phyloP scores from a whole-genome alignment of 2,329 filamentous ascomycete genomes.

The Trichothecium roseum region DNA sequence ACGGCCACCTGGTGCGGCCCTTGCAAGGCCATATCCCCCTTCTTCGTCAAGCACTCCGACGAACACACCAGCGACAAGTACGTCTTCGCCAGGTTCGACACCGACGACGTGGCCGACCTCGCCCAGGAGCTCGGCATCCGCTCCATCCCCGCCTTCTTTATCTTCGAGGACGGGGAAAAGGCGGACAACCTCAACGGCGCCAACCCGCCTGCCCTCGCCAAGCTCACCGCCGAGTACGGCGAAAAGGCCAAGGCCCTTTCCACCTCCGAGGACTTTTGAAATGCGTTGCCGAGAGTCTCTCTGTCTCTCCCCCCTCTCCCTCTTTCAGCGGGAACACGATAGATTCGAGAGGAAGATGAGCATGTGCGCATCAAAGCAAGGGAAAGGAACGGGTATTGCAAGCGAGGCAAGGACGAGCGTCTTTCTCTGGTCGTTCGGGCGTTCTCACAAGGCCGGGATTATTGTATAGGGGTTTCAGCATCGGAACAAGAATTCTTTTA shows the following conservation, averaged over 20 bases:
- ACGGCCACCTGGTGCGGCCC: slow-evolving; percentile 51
- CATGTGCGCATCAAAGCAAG: too few species aligned
- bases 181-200: slow-evolving; percentile 32
- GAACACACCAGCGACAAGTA: slow-evolving; percentile 25
- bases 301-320: too few species aligned
- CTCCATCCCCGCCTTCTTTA: slow-evolving; percentile 49
- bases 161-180: slow-evolving; percentile 45
- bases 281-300: slow-evolving; percentile 1
- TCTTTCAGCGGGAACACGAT: too few species aligned
- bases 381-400: too few species aligned
- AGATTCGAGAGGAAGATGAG: too few species aligned
- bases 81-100: slow-evolving; percentile 49
- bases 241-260: slow-evolving; percentile 11
- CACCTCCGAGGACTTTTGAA: background rate
- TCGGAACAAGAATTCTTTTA: too few species aligned
- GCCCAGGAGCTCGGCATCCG: slow-evolving; percentile 38
- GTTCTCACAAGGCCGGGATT: too few species aligned
- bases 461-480: too few species aligned
- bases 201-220: slow-evolving; percentile 21
- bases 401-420: too few species aligned
- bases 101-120: slow-evolving; percentile 41
- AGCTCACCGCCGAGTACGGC: slow-evolving; percentile 12
- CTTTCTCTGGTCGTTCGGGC: too few species aligned
- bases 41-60: slow-evolving; percentile 40
- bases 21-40: slow-evolving; percentile 48